Evolutionary conservation across 129 eudicot species (phyloP).

Genomic region (Glebionis coronaria): DNA sequence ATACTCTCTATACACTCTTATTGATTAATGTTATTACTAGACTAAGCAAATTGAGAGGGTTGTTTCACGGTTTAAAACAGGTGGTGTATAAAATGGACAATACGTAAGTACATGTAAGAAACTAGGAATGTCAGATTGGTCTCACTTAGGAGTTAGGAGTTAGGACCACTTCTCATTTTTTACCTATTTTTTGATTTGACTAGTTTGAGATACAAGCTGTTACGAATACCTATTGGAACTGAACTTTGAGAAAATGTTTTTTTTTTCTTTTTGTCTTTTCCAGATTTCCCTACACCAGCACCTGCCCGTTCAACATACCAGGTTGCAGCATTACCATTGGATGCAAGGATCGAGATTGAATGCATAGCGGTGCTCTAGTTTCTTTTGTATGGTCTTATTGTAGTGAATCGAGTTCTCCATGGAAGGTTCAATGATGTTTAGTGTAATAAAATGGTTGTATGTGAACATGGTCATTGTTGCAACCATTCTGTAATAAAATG

Average conservation of each 20-base stretch:
- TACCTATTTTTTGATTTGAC: background rate
- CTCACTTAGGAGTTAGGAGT: no score
- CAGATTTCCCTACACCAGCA: conserved; percentile 87
- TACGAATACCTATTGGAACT: background rate
- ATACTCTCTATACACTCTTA: no score
- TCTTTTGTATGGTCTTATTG: conserved; percentile 1
- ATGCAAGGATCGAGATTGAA: conserved; percentile 85
- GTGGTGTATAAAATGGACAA: no score
- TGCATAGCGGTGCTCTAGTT: conserved; percentile 71
- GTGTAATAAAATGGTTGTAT: conserved; percentile 8
- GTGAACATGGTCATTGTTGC: conserved; percentile 7
- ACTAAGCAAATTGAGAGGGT: no score
- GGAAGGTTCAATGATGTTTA: background rate
- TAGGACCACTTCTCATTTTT: no score
- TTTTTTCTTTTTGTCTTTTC: conserved; percentile 13
- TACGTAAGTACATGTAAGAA: no score
- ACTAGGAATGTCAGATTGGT: no score
- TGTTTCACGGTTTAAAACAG: background rate
- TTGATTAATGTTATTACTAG: no score
- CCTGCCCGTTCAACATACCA: conserved; percentile 98
- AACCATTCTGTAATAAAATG: background rate
- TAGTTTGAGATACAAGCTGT: background rate
- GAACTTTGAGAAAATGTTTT: background rate
- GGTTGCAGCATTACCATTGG: conserved; percentile 93
- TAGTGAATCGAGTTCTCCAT: conserved; percentile 9